Evolutionary conservation across 2,329 filamentous ascomycete species (phyloP).

Genomic region (Didymella arachidicola): DNA sequence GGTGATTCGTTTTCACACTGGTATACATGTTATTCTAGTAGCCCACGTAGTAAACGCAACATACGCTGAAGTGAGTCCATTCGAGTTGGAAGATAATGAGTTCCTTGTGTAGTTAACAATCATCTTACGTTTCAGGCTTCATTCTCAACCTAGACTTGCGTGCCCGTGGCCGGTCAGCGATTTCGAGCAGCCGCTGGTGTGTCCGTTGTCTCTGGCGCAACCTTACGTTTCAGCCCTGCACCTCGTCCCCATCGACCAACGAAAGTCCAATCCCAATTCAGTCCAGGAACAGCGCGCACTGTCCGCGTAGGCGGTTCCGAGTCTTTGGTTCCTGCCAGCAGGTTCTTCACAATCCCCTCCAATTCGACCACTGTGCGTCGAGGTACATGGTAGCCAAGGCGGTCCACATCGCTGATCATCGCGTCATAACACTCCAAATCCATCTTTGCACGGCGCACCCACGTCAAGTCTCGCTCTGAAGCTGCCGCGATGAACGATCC

Average conservation of each 20-base stretch:
- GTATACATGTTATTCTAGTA: no score
- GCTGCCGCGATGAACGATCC: no score
- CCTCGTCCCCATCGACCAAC: background rate
- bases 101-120: no score
- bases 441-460: background rate
- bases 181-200: background rate
- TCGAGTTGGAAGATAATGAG: no score
- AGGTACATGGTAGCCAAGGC: background rate
- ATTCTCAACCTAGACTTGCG: no score
- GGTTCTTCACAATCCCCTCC: background rate
- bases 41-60: no score
- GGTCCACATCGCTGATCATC: background rate
- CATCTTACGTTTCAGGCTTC: no score
- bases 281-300: background rate
- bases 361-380: background rate
- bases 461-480: background rate
- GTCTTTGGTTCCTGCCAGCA: background rate
- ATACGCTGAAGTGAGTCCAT: no score
- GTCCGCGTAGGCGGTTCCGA: background rate
- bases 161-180: no score
- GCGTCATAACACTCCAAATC: background rate
- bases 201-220: conserved; percentile 1
- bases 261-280: conserved; percentile 2
- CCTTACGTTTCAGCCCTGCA: background rate
- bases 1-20: no score